Conservation (phyloP, 768 basidiomycete species). For the Chalciporus pseudorubinellus region DNA sequence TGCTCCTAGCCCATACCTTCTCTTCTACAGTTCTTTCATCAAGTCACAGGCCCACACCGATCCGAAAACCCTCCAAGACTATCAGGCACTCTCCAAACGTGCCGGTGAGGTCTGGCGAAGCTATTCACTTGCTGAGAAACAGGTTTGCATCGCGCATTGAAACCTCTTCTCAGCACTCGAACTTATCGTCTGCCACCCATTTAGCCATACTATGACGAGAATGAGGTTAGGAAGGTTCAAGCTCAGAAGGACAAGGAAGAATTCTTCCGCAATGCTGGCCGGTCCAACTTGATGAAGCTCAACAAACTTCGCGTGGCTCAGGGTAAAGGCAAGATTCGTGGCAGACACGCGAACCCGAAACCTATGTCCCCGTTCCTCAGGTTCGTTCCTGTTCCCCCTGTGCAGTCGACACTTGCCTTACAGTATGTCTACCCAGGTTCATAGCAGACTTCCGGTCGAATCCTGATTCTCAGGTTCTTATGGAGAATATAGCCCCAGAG, state of each 20-base stretch:
- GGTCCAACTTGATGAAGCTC: conserved; percentile 24
- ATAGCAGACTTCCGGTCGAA: conserved; percentile 14
- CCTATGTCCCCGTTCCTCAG: conserved; percentile 21
- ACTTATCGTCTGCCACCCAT: not conserved
- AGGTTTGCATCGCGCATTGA: conserved; percentile 25
- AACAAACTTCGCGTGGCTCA: conserved; percentile 31
- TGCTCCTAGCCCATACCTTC: conserved; percentile 23
- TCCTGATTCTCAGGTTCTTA: conserved; percentile 15
- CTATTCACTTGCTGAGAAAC: conserved; percentile 34
- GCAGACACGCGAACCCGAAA: not conserved
- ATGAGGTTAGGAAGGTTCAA: conserved; percentile 13
- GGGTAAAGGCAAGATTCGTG: conserved; percentile 22
- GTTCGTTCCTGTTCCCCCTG: conserved; percentile 14
- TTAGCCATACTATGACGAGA: conserved; percentile 30
- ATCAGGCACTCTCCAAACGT: conserved; percentile 13
- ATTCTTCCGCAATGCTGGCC: conserved; percentile 26
- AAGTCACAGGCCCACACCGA: not conserved
- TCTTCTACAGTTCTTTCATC: conserved; percentile 23
- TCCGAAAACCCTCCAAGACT: not conserved
- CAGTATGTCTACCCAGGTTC: conserved; percentile 15
- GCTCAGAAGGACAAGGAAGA: conserved; percentile 22
- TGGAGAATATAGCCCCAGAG: conserved; percentile 4
- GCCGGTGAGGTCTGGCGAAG: conserved; percentile 30
- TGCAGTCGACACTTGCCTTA: not conserved
- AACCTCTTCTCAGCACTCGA: not conserved